Base-by-base conservation (phyloP, 805 yeast genomes). In the Yarrowia sp. region DNA sequence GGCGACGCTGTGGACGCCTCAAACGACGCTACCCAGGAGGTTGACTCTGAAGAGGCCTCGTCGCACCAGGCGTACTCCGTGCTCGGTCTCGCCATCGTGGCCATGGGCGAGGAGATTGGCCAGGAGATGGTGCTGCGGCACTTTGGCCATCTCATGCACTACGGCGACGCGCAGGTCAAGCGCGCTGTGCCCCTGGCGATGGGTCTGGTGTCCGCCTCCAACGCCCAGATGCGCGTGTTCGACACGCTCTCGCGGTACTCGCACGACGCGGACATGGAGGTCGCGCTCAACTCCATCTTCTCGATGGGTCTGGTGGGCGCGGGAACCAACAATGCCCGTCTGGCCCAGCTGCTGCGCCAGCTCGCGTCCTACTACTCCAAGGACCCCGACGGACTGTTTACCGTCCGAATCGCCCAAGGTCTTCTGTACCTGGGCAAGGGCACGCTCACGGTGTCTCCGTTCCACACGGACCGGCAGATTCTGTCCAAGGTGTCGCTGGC, bases 221-320 rank as follows among this genome's bases (percentile, higher is more conserved):
- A 91, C 73, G 97, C 99, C 10, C 94, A 92, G 76, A 92, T 94
- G 88, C 92, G 91, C 76, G 97, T 93, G 14, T 94, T 90, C 72
- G 99, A 94, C 73, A 92, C 98, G 0, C 80, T 94, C 66, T 92
- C 98, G 4, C 84, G 99, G 73, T 91, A 90, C 76, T 90, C 98
- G 8, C 99, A 94, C 75, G 99, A 94, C 71, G 86, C 90, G 62
- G 97, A 94, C 73, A 77, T 89, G 68, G 96, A 90, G 71, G 97
- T 94, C 62, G 97, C 98, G 6, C 86, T 87, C 73, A 94, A 92
- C 72, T 91, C 99, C 19, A 91, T 94, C 66, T 93, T 90, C 70
- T 86, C 97, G 44, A 92, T 94, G 98, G 99, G 99, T 62, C 77
- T 94, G 65, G 96, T 93, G 68, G 99, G 99, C 72, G 94, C 98